Percentiles rank a stretch among this genome's conserved stretches.
phyloP scores from a whole-genome alignment of 345 rosid species.

The Camelina hispida region DNA sequence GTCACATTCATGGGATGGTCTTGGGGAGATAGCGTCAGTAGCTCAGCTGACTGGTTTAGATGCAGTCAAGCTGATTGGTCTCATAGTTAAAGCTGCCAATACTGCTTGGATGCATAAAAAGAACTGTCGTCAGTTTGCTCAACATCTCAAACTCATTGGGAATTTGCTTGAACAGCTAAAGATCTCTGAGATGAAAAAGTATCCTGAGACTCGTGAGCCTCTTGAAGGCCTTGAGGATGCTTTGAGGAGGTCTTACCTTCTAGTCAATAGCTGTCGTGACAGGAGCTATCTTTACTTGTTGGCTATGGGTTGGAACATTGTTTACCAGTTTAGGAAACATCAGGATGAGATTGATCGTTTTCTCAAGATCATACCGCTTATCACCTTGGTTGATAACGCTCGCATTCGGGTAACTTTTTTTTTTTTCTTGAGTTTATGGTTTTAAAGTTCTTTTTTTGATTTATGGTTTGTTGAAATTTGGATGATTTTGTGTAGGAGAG shows the following conservation, averaged over 20 bases:
- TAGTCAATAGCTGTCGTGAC: constrained; percentile 91
- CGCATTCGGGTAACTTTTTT: constrained; percentile 86
- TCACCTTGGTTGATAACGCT: constrained; percentile 93
- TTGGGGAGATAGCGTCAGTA: constrained; percentile 80
- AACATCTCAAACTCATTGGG: constrained; percentile 88
- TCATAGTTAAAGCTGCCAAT: constrained; percentile 82
- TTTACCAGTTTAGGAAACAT: constrained; percentile 92
- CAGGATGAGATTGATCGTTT: constrained; percentile 95
- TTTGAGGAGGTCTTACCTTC: constrained; percentile 74
- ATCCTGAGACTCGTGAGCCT: constrained; percentile 96
- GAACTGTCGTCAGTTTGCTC: constrained; percentile 95
- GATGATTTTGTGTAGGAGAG: constrained; percentile 65
- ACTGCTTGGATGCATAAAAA: constrained; percentile 97
- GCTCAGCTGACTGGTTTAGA: constrained; percentile 88
- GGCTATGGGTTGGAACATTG: constrained; percentile 99
- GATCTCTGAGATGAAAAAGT: constrained; percentile 92
- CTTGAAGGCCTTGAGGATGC: constrained; percentile 96
- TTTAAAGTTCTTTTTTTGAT: neutral
- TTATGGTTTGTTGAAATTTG: constrained; percentile 1
- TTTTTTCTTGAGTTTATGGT: neutral
- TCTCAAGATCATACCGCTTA: constrained; percentile 89
- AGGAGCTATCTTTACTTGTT: constrained; percentile 89
- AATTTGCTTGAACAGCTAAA: constrained; percentile 83
- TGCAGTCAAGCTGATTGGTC: constrained; percentile 77
- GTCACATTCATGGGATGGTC: constrained; percentile 77